Evolutionary conservation across 2,329 filamentous ascomycete genomes (phyloP).

Genomic region (Cadophora sp.): DNA sequence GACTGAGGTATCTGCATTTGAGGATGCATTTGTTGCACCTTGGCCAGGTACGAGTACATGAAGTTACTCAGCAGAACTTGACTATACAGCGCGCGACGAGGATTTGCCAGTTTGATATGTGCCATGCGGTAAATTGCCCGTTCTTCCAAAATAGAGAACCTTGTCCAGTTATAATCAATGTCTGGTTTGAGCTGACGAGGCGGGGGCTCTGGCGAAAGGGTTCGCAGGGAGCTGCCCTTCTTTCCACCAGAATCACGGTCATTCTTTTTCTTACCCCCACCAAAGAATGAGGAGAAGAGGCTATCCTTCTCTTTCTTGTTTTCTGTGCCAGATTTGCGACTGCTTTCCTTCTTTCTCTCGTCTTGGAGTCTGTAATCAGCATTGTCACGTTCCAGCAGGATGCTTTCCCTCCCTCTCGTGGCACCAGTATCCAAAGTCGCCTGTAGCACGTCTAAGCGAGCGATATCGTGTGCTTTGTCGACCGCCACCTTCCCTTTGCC

Average conservation of each 20-base stretch:
- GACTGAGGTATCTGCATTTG: conserved; percentile 91
- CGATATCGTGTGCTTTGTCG: conserved; percentile 75
- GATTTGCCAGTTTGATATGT: conserved; percentile 98
- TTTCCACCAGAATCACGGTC: conserved; percentile 77
- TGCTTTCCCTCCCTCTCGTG: conserved; percentile 76
- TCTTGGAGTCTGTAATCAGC: conserved; percentile 76
- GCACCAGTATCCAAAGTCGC: conserved; percentile 77
- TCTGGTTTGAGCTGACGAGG: conserved; percentile 80
- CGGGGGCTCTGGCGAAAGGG: conserved; percentile 81
- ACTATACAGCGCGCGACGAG: conserved; percentile 86
- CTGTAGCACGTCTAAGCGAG: conserved; percentile 85
- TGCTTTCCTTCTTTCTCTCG: conserved; percentile 82
- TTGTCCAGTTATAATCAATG: conserved; percentile 93
- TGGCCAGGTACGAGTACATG: conserved; percentile 99
- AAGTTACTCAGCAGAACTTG: conserved; percentile 98
- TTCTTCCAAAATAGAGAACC: conserved; percentile 94
- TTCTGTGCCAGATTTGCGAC: conserved; percentile 72
- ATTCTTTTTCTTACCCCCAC: conserved; percentile 85
- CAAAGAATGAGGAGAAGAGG: conserved; percentile 93
- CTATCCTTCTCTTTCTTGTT: conserved; percentile 92
- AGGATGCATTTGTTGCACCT: conserved; percentile 98
- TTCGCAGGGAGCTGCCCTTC: conserved; percentile 74
- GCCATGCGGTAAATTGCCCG: conserved; percentile 98
- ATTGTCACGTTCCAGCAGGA: conserved; percentile 81
- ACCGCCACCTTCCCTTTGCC: conserved; percentile 65